Percentiles rank a stretch among this genome's conserved stretches.
Evolutionary conservation across 495 filamentous ascomycete genomes (phyloP).

Genomic region (Aspergillus coremiiformis): DNA sequence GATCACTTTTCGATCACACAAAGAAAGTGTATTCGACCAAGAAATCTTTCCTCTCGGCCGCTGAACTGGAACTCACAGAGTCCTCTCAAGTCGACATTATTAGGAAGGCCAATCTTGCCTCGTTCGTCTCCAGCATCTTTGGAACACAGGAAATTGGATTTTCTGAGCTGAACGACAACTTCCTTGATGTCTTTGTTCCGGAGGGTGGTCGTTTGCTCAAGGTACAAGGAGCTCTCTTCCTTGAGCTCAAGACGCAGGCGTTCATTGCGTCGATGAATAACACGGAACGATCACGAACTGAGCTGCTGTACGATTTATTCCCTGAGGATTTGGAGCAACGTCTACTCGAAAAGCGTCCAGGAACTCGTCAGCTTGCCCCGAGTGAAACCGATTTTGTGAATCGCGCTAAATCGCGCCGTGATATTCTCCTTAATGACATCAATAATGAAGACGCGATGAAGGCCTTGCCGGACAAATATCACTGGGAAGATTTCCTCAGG

Average conservation of each 20-base stretch:
- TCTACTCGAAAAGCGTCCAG: conserved; percentile 57
- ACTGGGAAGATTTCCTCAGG: conserved; percentile 71
- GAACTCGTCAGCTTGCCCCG: conserved; percentile 53
- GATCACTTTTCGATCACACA: conserved; percentile 71
- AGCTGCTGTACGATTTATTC: conserved; percentile 67
- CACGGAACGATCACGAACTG: conserved; percentile 55
- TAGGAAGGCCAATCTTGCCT: conserved; percentile 79
- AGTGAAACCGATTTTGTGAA: conserved; percentile 70
- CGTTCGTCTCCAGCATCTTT: conserved; percentile 75
- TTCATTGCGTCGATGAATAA: conserved; percentile 67
- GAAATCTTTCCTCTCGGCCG: conserved; percentile 61
- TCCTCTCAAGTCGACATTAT: conserved; percentile 65
- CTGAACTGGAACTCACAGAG: conserved; percentile 64
- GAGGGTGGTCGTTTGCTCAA: conserved; percentile 66
- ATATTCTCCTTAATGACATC: conserved; percentile 57
- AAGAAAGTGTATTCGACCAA: conserved; percentile 70
- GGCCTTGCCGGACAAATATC: conserved; percentile 64
- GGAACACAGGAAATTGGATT: conserved; percentile 77
- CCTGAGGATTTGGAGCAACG: conserved; percentile 58
- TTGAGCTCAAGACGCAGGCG: conserved; percentile 81
- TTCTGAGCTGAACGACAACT: conserved; percentile 74
- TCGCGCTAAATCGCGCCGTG: conserved; percentile 54
- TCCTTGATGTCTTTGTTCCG: conserved; percentile 76
- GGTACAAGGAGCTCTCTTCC: conserved; percentile 61
- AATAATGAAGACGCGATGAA: conserved; percentile 54